These are phyloP conservation scores for Candida sithepensis DNA, from an alignment of 805 yeast genomes.

Conservation along the genomic window DNA sequence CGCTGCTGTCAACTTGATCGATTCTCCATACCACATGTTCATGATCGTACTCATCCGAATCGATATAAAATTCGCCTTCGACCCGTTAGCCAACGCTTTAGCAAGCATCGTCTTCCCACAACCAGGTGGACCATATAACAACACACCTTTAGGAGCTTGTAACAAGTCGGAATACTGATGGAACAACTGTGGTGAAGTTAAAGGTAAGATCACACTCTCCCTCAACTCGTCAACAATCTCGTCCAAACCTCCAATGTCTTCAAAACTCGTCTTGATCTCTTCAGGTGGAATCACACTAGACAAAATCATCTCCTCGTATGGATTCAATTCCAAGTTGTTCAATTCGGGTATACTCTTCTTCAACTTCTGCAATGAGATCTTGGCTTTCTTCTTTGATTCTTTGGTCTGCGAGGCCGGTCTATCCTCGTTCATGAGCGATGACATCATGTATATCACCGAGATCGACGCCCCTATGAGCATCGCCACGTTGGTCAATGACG, in stretches of 20 bases:
- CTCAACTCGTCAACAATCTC: conserved; percentile 76
- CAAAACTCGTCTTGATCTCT: conserved; percentile 72
- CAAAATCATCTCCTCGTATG: conserved; percentile 75
- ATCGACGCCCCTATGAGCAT: conserved; percentile 46
- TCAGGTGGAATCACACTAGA: conserved; percentile 79
- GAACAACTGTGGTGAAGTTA: conserved; percentile 75
- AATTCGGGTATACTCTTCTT: conserved; percentile 56
- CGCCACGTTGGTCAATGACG: conserved; percentile 28
- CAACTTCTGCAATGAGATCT: conserved; percentile 53
- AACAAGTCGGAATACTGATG: conserved; percentile 62
- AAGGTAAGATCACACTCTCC: conserved; percentile 86
- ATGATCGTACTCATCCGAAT: conserved; percentile 89
- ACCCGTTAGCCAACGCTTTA: conserved; percentile 87
- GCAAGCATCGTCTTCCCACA: conserved; percentile 98
- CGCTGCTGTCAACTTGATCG: conserved; percentile 91
- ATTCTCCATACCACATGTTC: conserved; percentile 98
- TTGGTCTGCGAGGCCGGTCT: conserved; percentile 41
- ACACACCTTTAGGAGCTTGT: conserved; percentile 92
- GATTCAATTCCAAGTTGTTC: conserved; percentile 47
- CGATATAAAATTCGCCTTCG: conserved; percentile 87
- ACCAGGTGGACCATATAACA: conserved; percentile 94
- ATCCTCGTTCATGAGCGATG: conserved; percentile 26
- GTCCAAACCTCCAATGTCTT: conserved; percentile 88
- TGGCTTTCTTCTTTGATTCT: conserved; percentile 60
- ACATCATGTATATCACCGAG: conserved; percentile 47